A percentile compares a stretch with the other conserved stretches of the same genome.
phyloP scores from a whole-genome alignment of 192 early-diverging fungal species.

The Podila clonocystis region DNA sequence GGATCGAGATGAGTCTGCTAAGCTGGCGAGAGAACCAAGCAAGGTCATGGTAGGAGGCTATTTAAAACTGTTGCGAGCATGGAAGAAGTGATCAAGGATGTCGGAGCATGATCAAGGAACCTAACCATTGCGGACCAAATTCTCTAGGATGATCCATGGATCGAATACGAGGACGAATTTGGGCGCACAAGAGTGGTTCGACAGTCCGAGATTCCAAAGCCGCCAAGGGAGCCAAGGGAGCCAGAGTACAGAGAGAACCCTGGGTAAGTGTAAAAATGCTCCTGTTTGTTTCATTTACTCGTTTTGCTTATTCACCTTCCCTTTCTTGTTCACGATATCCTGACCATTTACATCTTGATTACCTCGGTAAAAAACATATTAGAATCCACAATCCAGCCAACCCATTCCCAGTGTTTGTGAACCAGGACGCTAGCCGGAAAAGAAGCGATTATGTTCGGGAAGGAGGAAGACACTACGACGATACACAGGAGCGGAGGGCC shows the following conservation, averaged over 20 bases:
- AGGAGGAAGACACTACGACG: constrained; percentile 55
- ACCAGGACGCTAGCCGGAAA: constrained; percentile 10
- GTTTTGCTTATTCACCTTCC: neutral
- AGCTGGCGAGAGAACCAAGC: constrained; percentile 16
- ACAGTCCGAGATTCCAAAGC: constrained; percentile 59
- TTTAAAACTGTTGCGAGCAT: no score
- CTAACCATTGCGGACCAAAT: neutral
- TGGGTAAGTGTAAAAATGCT: constrained; percentile 9
- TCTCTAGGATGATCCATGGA: constrained; percentile 72
- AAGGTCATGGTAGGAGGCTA: constrained; percentile 15
- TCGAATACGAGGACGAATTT: constrained; percentile 81
- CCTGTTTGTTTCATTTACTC: neutral
- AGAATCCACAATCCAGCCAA: constrained; percentile 26
- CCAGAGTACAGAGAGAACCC: neutral
- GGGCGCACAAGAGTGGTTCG: constrained; percentile 73
- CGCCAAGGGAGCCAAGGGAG: constrained; percentile 10
- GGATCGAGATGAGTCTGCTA: constrained; percentile 37
- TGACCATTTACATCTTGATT: neutral
- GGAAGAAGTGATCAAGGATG: neutral
- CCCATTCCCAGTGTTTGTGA: constrained; percentile 36
- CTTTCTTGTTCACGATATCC: neutral
- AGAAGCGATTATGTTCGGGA: neutral
- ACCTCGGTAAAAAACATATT: neutral
- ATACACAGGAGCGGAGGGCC: constrained; percentile 65
- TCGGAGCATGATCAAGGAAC: neutral